Conservation (phyloP, 805 yeast genomes). For the Candida oleophila region DNA sequence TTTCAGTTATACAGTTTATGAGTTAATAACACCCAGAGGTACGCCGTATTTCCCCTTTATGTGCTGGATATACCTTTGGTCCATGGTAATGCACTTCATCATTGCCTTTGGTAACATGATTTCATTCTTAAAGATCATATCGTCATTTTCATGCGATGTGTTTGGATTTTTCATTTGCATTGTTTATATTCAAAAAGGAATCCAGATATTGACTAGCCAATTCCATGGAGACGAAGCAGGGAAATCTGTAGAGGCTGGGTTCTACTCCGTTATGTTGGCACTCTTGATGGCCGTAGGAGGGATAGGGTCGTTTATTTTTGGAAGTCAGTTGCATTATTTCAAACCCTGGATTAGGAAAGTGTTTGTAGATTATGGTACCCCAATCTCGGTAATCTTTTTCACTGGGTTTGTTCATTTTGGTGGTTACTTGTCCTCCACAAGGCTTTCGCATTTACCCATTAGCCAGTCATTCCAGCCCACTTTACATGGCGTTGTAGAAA, state of each 20-base stretch:
- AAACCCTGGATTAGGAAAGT: constrained; percentile 61
- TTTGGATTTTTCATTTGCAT: constrained; percentile 90
- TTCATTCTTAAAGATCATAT: constrained; percentile 64
- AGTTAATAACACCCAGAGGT: constrained; percentile 55
- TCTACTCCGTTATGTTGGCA: constrained; percentile 71
- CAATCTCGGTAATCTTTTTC: constrained; percentile 80
- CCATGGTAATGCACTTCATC: constrained; percentile 74
- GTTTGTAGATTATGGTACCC: constrained; percentile 84
- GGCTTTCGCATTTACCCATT: constrained; percentile 64
- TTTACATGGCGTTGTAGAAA: constrained; percentile 15
- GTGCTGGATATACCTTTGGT: constrained; percentile 96
- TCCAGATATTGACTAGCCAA: constrained; percentile 75
- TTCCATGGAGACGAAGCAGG: constrained; percentile 36
- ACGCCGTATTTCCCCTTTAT: constrained; percentile 80
- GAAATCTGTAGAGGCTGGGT: constrained; percentile 46
- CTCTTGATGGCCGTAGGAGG: constrained; percentile 79
- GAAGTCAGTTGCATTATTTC: constrained; percentile 61
- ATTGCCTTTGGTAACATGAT: constrained; percentile 72
- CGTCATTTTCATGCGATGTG: constrained; percentile 84
- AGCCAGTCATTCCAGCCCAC: constrained; percentile 79
- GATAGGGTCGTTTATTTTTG: constrained; percentile 55
- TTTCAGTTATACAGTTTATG: constrained; percentile 87
- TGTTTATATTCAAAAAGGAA: constrained; percentile 87
- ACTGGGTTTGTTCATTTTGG: constrained; percentile 94
- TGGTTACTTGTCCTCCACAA: constrained; percentile 58